These are phyloP conservation scores for Nelumbo lutea DNA, from an alignment of 164 flowering plant genomes.

Conservation along the genomic window DNA sequence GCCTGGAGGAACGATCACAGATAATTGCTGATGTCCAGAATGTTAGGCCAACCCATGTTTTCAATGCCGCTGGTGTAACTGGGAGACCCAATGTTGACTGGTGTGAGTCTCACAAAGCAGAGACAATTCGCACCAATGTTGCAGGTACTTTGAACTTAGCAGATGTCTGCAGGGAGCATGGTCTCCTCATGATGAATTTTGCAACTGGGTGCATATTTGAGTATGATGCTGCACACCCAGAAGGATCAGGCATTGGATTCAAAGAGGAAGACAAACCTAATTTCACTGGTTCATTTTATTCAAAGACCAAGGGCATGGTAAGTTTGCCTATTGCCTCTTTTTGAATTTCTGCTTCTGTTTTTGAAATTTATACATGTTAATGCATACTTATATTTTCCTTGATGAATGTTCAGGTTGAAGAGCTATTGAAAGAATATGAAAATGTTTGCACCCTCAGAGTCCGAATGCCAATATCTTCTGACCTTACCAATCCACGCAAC, in stretches of 20 bases:
- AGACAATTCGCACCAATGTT: slow-evolving; percentile 63
- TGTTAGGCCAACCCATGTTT: slow-evolving; percentile 61
- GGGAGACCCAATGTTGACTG: slow-evolving; percentile 77
- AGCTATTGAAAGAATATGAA: slow-evolving; percentile 58
- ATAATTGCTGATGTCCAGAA: slow-evolving; percentile 44
- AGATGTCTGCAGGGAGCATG: slow-evolving; percentile 60
- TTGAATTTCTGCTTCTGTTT: neutral
- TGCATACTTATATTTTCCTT: neutral
- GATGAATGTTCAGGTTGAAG: slow-evolving; percentile 48
- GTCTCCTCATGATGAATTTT: slow-evolving; percentile 54
- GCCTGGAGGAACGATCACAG: slow-evolving; percentile 48
- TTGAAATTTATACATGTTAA: neutral
- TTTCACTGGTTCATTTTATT: slow-evolving; percentile 63
- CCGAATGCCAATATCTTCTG: slow-evolving; percentile 71
- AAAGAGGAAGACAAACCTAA: slow-evolving; percentile 70
- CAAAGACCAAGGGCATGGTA: slow-evolving; percentile 76
- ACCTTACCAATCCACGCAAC: slow-evolving; percentile 68
- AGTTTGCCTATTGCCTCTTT: neutral
- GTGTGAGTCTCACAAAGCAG: slow-evolving; percentile 68
- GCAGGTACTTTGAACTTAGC: slow-evolving; percentile 64
- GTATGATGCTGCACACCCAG: slow-evolving; percentile 57
- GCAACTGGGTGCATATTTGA: slow-evolving; percentile 73
- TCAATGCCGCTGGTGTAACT: slow-evolving; percentile 71
- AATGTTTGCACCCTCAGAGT: slow-evolving; percentile 72
- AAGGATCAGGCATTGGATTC: slow-evolving; percentile 68